phyloP scores from a whole-genome alignment of 2,329 filamentous ascomycete genomes.

The Colletotrichum sp. region DNA sequence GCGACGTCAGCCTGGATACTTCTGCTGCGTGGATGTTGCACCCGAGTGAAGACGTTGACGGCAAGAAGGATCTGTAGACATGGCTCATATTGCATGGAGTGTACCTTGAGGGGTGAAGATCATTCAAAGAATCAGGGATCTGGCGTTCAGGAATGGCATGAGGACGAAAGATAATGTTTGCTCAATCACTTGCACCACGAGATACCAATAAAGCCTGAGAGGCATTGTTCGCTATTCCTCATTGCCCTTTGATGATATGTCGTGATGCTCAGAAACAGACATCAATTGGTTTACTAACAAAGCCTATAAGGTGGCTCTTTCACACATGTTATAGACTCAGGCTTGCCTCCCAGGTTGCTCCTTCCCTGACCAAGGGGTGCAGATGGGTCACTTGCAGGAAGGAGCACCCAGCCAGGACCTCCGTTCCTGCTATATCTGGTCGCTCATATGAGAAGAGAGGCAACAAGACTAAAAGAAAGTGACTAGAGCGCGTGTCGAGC shows the following conservation, averaged over 20 bases:
- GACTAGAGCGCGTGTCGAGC: not conserved
- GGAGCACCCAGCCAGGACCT: not conserved
- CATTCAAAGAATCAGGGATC: not conserved
- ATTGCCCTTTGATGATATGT: not conserved
- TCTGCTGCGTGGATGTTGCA: not conserved
- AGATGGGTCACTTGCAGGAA: rapidly evolving
- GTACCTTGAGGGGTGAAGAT: rapidly evolving
- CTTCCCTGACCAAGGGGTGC: not conserved
- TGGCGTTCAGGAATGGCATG: not conserved
- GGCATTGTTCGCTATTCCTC: not conserved
- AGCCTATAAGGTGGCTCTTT: not conserved
- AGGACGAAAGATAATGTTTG: not conserved
- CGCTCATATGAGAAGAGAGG: not conserved
- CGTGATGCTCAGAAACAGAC: not conserved
- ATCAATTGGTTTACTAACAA: not conserved
- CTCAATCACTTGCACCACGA: not conserved
- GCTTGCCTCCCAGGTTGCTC: not conserved
- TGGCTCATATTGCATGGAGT: rapidly evolving
- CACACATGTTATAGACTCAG: rapidly evolving
- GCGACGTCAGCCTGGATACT: not conserved
- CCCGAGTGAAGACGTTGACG: rapidly evolving
- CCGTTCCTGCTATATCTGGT: rapidly evolving
- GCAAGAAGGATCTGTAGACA: not conserved
- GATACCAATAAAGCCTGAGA: not conserved
- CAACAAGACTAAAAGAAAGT: not conserved